Percentiles rank a stretch among this genome's conserved stretches.
These are phyloP conservation scores for Aeminium ludgeri DNA, from an alignment of 495 filamentous ascomycete genomes.

Conservation along the genomic window DNA sequence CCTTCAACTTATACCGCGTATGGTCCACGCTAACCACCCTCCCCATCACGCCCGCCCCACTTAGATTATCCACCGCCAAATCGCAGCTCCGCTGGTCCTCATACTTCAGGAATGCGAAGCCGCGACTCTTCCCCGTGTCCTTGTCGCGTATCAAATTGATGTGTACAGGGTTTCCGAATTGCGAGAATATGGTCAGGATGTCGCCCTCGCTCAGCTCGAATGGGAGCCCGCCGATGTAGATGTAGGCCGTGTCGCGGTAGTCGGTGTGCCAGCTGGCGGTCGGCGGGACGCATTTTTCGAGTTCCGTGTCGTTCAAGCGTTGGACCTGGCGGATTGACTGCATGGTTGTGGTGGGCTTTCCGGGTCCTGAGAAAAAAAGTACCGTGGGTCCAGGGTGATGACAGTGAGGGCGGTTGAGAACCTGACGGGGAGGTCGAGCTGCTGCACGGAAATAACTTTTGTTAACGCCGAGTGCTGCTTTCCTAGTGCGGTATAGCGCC, in stretches of 20 bases:
- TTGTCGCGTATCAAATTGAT: conserved; percentile 84
- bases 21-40: conserved; percentile 79
- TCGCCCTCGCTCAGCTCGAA: conserved; percentile 93
- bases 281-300: conserved; percentile 65
- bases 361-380: background rate
- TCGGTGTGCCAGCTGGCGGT: conserved; percentile 94
- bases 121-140: conserved; percentile 83
- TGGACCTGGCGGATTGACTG: conserved; percentile 85
- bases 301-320: conserved; percentile 85
- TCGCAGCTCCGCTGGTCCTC: conserved; percentile 95
- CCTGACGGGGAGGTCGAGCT: too few species aligned
- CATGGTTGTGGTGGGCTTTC: conserved; percentile 36
- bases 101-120: conserved; percentile 93
- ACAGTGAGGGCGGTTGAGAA: too few species aligned
- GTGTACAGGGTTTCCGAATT: conserved; percentile 86
- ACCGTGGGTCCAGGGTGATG: too few species aligned
- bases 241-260: conserved; percentile 90
- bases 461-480: too few species aligned
- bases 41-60: conserved; percentile 68
- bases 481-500: too few species aligned
- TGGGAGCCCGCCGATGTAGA: conserved; percentile 89
- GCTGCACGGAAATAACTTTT: too few species aligned
- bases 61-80: conserved; percentile 87
- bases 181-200: conserved; percentile 90
- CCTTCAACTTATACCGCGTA: conserved; percentile 70